Evolutionary conservation across 495 filamentous ascomycete species (phyloP), one percentile per base, ranked within the genome.

Genomic region (Xylaria flabelliformis): DNA sequence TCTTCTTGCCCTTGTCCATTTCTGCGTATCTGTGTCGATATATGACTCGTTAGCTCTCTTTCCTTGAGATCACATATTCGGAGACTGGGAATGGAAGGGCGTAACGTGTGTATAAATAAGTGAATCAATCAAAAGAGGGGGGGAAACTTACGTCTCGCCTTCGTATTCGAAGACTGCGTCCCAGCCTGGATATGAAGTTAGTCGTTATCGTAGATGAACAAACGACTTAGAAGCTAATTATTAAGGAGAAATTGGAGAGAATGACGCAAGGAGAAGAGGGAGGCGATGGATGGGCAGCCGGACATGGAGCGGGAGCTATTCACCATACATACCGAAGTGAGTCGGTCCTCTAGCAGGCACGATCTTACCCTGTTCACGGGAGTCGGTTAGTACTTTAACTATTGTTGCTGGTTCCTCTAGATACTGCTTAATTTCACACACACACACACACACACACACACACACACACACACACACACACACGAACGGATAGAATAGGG

Each of bases 151-250:
- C 82, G 96, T 99, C 82, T 94, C 83, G 61, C 95, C 95, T 74
- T 95, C 88, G 75, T 96, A 95, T 82, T 99, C 96, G 75, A 99
- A 99, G 62, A 97, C 92, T 0, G 97, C 89, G 79, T 99, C 96
- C 96, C 97, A 98, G 15, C 94, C 94, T 94, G 53, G 2, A 5
- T 19, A 3, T 50, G 2, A 58, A 4, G 39, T 75, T 70, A 75
- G 70, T 75, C 7, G 10, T 71, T 13, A 21, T 66, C 4, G 26
- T 34, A 13, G 61, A 44, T 46, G 17, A 26, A 39, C 6, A 8
- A 39, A 39, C 36, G 36, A 8, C 36, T 39, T 0, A 8, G n/a
- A 39, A 39, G 36, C 36, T 39, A 8, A 39, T 8, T 4, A 39
- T 8, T 8, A 39, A 8, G 36, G 36, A 8, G 8, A 8, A 9